phyloP scores from a whole-genome alignment of 768 basidiomycete species.

The Suillus subluteus region DNA sequence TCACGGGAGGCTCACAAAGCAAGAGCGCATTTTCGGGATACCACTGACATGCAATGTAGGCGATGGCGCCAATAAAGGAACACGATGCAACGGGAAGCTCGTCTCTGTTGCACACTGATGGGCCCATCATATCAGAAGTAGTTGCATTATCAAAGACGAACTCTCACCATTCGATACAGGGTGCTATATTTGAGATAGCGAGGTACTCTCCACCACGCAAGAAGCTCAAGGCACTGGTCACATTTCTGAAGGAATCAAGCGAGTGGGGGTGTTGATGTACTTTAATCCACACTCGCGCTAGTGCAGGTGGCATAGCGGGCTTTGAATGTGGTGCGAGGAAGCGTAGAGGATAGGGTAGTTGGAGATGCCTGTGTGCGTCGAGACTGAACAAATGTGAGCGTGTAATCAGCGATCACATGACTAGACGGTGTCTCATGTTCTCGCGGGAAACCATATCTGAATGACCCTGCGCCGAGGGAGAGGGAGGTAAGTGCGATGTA shows the following conservation, averaged over 20 bases:
- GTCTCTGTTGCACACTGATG: conserved; percentile 78
- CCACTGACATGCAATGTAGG: conserved; percentile 66
- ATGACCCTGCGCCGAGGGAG: not conserved
- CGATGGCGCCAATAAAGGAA: conserved; percentile 68
- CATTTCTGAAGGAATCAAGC: conserved; percentile 47
- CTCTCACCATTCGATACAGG: conserved; percentile 80
- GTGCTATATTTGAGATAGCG: conserved; percentile 55
- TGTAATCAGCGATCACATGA: not conserved
- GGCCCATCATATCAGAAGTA: not conserved
- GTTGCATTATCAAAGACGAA: not conserved
- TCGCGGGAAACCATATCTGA: not conserved
- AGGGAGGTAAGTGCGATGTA: not conserved
- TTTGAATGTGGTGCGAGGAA: not conserved
- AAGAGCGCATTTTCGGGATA: conserved; percentile 76
- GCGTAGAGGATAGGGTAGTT: not conserved
- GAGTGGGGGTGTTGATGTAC: not conserved
- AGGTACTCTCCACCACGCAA: conserved; percentile 83
- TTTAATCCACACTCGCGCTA: conserved; percentile 61
- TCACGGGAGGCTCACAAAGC: conserved; percentile 74
- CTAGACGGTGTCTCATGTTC: not conserved
- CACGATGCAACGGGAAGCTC: conserved; percentile 69
- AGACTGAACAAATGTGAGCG: not conserved
- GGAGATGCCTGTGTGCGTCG: not conserved
- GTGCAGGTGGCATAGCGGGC: conserved; percentile 24
- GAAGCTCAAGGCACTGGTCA: conserved; percentile 75